These are phyloP conservation scores for Cyberlindnera nakhonratchasimensis DNA, from an alignment of 805 yeast genomes.

Conservation along the genomic window DNA sequence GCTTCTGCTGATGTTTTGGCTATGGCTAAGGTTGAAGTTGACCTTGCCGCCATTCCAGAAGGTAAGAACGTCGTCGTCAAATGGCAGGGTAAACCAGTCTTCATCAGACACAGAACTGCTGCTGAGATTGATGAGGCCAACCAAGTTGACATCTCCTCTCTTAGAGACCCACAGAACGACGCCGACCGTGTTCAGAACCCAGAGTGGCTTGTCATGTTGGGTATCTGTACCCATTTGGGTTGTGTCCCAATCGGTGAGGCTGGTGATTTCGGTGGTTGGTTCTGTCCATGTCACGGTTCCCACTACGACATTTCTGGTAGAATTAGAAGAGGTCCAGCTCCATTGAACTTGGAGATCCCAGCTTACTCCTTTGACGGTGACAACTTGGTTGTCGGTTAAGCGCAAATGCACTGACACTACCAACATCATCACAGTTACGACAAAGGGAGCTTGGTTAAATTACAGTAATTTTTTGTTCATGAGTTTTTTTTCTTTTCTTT, in stretches of 20 bases:
- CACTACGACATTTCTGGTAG: conserved; percentile 99
- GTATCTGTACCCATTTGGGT: conserved; percentile 99
- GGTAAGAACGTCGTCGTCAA: conserved; percentile 98
- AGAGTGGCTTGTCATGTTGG: conserved; percentile 98
- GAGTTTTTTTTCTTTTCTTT: conserved; percentile 3
- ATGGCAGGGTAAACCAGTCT: conserved; percentile 99
- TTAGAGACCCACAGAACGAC: conserved; percentile 95
- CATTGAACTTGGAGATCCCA: conserved; percentile 96
- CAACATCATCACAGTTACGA: not conserved
- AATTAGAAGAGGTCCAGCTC: conserved; percentile 99
- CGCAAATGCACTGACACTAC: not conserved
- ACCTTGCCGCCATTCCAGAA: conserved; percentile 87
- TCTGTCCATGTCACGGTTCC: conserved; percentile 99
- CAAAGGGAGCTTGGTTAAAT: conserved; percentile 2
- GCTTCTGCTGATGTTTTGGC: conserved; percentile 99
- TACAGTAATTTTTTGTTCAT: conserved; percentile 12
- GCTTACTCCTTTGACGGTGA: conserved; percentile 83
- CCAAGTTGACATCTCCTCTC: conserved; percentile 62
- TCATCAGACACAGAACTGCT: conserved; percentile 96
- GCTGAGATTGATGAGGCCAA: conserved; percentile 95
- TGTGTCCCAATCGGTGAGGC: conserved; percentile 99
- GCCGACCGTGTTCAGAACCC: conserved; percentile 93
- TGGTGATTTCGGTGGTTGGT: conserved; percentile 99
- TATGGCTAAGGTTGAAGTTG: conserved; percentile 98
- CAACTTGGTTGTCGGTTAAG: conserved; percentile 82